Percentiles rank a stretch among this genome's conserved stretches.
phyloP scores from a whole-genome alignment of 2,329 filamentous ascomycete genomes.

The Trichoderma citrinoviride region DNA sequence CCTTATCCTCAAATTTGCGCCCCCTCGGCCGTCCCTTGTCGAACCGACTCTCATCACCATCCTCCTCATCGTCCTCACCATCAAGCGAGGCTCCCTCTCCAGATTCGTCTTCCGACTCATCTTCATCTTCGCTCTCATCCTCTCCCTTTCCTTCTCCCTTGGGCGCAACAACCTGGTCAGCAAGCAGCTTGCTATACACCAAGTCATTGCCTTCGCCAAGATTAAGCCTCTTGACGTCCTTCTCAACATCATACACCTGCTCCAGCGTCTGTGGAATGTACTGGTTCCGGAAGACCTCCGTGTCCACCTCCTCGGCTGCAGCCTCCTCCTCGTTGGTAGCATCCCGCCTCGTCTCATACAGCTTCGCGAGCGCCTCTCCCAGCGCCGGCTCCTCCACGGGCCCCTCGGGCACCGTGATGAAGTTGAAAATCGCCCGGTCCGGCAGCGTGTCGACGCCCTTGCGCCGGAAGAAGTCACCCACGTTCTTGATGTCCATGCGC shows the following conservation, averaged over 20 bases:
- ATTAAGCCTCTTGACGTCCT: conserved; percentile 75
- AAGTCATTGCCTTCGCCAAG: conserved; percentile 73
- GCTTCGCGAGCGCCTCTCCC: conserved; percentile 58
- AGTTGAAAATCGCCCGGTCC: conserved; percentile 79
- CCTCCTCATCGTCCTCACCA: conserved; percentile 41
- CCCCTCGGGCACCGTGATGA: conserved; percentile 66
- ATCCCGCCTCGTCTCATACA: conserved; percentile 59
- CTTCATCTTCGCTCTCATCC: conserved; percentile 38
- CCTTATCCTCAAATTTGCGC: conserved; percentile 87
- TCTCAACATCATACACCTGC: conserved; percentile 94
- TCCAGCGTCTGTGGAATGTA: conserved; percentile 96
- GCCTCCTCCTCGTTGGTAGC: conserved; percentile 50
- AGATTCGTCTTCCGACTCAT: conserved; percentile 45
- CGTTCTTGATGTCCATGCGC: conserved; percentile 98
- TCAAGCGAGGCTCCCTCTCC: conserved; percentile 49
- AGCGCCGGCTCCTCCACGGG: conserved; percentile 61
- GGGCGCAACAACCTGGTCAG: conserved; percentile 57
- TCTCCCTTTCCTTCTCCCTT: conserved; percentile 40
- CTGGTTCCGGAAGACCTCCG: conserved; percentile 90
- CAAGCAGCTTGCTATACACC: conserved; percentile 81
- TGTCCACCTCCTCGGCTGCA: conserved; percentile 70
- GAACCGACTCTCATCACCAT: conserved; percentile 55
- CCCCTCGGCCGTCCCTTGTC: conserved; percentile 70
- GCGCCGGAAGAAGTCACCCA: conserved; percentile 85
- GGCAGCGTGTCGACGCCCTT: conserved; percentile 78